phyloP scores from a whole-genome alignment of 192 early-diverging fungal genomes.

The Allomyces macrogynus region DNA sequence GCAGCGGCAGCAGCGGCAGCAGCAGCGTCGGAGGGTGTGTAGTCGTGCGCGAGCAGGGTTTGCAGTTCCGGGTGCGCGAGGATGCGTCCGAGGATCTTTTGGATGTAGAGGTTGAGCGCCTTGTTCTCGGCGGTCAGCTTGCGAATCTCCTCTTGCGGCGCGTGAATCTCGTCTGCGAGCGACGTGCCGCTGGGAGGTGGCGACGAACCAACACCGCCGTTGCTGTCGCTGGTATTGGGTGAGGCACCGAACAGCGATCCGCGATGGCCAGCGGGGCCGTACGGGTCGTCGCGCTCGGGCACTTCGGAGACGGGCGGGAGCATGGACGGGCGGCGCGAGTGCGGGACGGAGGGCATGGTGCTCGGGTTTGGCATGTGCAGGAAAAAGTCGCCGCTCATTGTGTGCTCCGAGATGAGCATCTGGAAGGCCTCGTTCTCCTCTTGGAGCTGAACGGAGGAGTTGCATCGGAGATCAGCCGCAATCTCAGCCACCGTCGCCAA shows the following conservation, averaged over 20 bases:
- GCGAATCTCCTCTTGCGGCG: neutral
- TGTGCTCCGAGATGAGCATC: conserved; percentile 54
- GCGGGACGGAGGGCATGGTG: too few species aligned
- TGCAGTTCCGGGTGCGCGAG: conserved; percentile 30
- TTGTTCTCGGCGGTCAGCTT: conserved; percentile 2
- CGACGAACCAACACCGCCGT: too few species aligned
- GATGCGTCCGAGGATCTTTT: conserved; percentile 57
- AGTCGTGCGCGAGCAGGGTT: conserved; percentile 19
- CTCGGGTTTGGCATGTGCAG: conserved; percentile 3
- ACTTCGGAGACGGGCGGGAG: too few species aligned
- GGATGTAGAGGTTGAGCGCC: conserved; percentile 46
- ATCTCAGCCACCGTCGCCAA: too few species aligned
- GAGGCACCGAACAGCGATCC: too few species aligned
- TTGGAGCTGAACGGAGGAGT: conserved; percentile 15
- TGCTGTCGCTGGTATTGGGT: too few species aligned
- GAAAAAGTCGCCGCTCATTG: conserved; percentile 57
- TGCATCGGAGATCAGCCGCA: too few species aligned
- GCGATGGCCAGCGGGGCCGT: too few species aligned
- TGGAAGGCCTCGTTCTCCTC: conserved; percentile 71
- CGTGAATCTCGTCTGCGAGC: neutral
- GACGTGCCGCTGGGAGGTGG: neutral
- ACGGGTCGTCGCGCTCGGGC: too few species aligned
- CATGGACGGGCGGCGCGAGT: too few species aligned
- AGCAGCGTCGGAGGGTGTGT: neutral
- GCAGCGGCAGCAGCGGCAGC: neutral